Percentiles rank a stretch among this genome's conserved stretches.
phyloP scores from a whole-genome alignment of 805 yeast species.

The Kazachstania psychrophila region DNA sequence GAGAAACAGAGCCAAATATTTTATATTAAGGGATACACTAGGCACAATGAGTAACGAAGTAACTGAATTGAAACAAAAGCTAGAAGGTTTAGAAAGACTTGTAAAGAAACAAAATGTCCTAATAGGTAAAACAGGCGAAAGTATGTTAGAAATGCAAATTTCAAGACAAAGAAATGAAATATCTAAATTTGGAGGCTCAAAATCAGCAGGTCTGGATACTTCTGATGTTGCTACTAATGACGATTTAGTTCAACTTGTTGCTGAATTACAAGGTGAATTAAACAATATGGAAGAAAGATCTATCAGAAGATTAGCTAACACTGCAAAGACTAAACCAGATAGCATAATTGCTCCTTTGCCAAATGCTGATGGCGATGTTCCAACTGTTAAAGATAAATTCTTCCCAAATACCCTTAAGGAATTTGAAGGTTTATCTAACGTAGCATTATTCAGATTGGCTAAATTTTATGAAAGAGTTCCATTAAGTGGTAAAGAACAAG shows the following conservation, averaged over 20 bases:
- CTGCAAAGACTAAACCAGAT: constrained; percentile 35
- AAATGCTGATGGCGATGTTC: constrained; percentile 71
- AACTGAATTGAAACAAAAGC: constrained; percentile 31
- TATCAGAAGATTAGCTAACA: constrained; percentile 59
- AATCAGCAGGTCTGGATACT: constrained; percentile 29
- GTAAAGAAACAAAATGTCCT: constrained; percentile 59
- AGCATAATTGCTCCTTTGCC: constrained; percentile 57
- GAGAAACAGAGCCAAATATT: no score
- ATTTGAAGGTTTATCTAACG: constrained; percentile 39
- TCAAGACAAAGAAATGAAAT: constrained; percentile 38
- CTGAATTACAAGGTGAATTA: constrained; percentile 82
- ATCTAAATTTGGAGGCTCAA: constrained; percentile 15
- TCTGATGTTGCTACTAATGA: constrained; percentile 67
- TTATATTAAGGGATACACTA: no score
- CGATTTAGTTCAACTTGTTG: constrained; percentile 78
- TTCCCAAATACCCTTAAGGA: constrained; percentile 55
- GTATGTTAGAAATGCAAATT: constrained; percentile 61
- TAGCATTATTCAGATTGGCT: constrained; percentile 44
- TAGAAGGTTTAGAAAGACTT: constrained; percentile 41
- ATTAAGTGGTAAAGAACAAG: constrained; percentile 48
- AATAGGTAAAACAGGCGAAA: constrained; percentile 71
- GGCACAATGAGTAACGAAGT: no score
- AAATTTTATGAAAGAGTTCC: constrained; percentile 71
- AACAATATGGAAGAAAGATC: constrained; percentile 71
- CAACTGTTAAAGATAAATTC: constrained; percentile 31